These are phyloP conservation scores for Boechera stricta DNA, from an alignment of 345 rosid species.

Conservation along the genomic window DNA sequence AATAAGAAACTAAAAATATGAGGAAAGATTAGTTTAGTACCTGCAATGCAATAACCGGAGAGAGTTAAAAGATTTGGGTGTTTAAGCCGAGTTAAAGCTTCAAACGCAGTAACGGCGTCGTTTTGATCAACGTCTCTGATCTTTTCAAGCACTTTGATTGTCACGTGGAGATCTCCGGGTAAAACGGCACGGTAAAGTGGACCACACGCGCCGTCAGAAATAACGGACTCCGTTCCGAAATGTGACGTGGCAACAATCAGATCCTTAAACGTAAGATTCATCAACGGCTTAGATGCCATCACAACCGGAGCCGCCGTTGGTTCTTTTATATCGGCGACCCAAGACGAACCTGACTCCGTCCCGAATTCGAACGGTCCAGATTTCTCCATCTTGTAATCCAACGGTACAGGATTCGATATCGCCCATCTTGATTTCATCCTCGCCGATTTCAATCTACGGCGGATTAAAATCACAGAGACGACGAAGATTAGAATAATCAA, in stretches of 20 bases:
- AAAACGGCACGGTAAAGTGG: conserved; percentile 84
- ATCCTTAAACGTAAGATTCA: conserved; percentile 88
- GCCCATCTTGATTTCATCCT: conserved; percentile 78
- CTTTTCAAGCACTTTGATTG: conserved; percentile 83
- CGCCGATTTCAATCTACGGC: conserved; percentile 46
- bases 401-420: conserved; percentile 73
- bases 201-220: conserved; percentile 83
- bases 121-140: conserved; percentile 59
- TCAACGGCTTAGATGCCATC: conserved; percentile 86
- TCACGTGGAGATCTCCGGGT: conserved; percentile 89
- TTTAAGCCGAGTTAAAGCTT: conserved; percentile 69
- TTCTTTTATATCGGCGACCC: conserved; percentile 93
- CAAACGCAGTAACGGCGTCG: conserved; percentile 66
- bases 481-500: conserved; percentile 42
- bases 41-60: conserved; percentile 96
- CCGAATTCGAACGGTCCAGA: conserved; percentile 92
- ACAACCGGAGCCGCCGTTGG: conserved; percentile 83
- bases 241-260: conserved; percentile 93
- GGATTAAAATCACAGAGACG: conserved; percentile 37
- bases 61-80: conserved; percentile 88
- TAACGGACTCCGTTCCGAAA: conserved; percentile 82
- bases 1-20: neutral
- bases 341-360: conserved; percentile 86
- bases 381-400: conserved; percentile 74
- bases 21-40: conserved; percentile 41